Evolutionary conservation across 176 grass and related monocot genomes (phyloP), one percentile per base, ranked within the genome.

Genomic region (Bothriochloa decipiens): DNA sequence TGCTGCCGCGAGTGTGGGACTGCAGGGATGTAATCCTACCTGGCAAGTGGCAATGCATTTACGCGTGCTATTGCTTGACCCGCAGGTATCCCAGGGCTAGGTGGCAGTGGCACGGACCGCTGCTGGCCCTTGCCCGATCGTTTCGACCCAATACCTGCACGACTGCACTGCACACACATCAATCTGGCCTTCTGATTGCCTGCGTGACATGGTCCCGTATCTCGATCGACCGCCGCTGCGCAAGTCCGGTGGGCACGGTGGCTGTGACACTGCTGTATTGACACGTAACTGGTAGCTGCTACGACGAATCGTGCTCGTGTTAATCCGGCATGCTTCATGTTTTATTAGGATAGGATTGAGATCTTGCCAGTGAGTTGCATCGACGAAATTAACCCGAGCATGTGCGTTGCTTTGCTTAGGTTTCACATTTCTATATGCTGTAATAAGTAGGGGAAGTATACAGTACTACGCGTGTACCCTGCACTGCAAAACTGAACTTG

Each of bases 181-280:
- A 18, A 65, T 76, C 58, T 64, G 39, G 1, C 61, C 25, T 40
- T 47, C 27, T 78, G 35, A 43, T 78, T 64, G 57, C 76, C 75
- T n/a, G n/a, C n/a, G n/a, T 63, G 75, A 61, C 75, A 61, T 60
- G 36, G 76, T 78, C 76, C 57, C 4, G 76, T 16, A 8, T 17
- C 75, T 63, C 37, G 22, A 71, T 14, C 68, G 3, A 33, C 18
- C 68, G 5, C 36, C 37, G 7, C 39, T 43, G 68, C n/a, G n/a
- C n/a, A n/a, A n/a, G n/a, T n/a, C 68, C 16, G 14, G 33, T 7
- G 32, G 32, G 32, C 32, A 65, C 26, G 22, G 62, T 15, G 63
- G 27, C 63, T 65, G 13, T 20, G 17, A 55, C 6, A 17, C 50
- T 55, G 50, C 20, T 20, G 50, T 55, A n/a, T n/a, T n/a, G n/a